Evolutionary conservation across 345 rosid genomes (phyloP).

Genomic region (Lepidium africanum): DNA sequence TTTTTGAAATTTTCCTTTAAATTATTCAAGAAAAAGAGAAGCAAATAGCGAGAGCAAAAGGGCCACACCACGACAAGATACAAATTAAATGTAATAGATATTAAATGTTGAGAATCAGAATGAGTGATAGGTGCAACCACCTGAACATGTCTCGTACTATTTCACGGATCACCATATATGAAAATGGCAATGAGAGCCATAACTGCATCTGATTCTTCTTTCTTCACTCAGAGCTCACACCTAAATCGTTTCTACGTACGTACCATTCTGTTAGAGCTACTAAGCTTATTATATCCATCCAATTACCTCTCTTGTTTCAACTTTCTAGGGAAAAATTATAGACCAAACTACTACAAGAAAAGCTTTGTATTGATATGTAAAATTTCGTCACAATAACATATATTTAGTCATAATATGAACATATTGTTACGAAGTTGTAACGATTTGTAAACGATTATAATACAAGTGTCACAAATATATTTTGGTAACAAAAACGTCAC

Average conservation of each 20-base stretch:
- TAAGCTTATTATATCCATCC: not conserved
- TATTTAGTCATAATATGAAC: too few species aligned
- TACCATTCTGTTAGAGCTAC: not conserved
- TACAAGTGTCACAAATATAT: too few species aligned
- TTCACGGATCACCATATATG: not conserved
- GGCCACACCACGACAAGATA: not conserved
- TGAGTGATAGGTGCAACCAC: slow-evolving; percentile 7
- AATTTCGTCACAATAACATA: too few species aligned
- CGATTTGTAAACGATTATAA: too few species aligned
- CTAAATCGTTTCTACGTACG: not conserved
- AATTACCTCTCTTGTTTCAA: not conserved
- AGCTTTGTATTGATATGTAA: too few species aligned
- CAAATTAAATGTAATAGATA: not conserved
- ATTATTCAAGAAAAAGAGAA: not conserved
- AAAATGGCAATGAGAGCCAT: slow-evolving; percentile 1
- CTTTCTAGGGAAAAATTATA: not conserved
- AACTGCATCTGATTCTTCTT: not conserved
- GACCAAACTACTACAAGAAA: too few species aligned
- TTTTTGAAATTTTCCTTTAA: too few species aligned
- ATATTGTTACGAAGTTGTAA: too few species aligned
- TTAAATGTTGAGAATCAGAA: not conserved
- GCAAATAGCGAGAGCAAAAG: slow-evolving; percentile 1
- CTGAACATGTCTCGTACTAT: slow-evolving; percentile 3
- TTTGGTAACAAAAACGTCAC: too few species aligned
- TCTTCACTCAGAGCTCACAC: not conserved